These are phyloP conservation scores for Phytophthora fragariaefolia DNA, from an alignment of 352 stramenopile genomes.

Conservation along the genomic window DNA sequence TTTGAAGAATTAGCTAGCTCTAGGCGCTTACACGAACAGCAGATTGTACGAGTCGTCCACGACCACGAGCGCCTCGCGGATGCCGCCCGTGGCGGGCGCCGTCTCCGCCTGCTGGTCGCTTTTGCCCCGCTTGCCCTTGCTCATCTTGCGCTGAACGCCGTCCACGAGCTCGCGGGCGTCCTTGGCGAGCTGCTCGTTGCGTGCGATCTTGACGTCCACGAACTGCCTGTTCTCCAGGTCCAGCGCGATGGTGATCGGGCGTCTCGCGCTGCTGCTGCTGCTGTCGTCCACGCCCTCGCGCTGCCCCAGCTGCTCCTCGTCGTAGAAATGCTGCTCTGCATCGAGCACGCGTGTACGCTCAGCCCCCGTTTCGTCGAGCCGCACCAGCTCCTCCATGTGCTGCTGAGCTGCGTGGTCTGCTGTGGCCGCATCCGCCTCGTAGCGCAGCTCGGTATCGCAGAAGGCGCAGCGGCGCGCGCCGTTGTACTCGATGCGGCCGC, in stretches of 20 bases:
- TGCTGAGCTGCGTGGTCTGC: slow-evolving; percentile 45
- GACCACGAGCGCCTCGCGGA: slow-evolving; percentile 30
- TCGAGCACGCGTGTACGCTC: slow-evolving; percentile 58
- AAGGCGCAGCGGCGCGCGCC: slow-evolving; percentile 57
- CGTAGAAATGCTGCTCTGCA: slow-evolving; percentile 45
- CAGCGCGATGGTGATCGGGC: slow-evolving; percentile 51
- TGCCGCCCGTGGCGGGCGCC: not conserved
- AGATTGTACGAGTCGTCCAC: slow-evolving; percentile 59
- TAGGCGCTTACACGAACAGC: slow-evolving; percentile 48
- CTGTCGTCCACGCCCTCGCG: slow-evolving; percentile 1
- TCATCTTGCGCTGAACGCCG: slow-evolving; percentile 53
- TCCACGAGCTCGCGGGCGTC: slow-evolving; percentile 62
- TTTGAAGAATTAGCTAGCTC: slow-evolving; percentile 14
- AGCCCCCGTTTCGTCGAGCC: slow-evolving; percentile 50
- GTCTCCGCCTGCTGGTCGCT: slow-evolving; percentile 11
- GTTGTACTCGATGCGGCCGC: slow-evolving; percentile 74
- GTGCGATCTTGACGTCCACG: slow-evolving; percentile 41
- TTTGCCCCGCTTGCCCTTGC: slow-evolving; percentile 35
- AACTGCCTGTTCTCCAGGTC: slow-evolving; percentile 59
- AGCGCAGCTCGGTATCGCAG: slow-evolving; percentile 63
- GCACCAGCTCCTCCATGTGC: slow-evolving; percentile 67
- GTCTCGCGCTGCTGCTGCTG: slow-evolving; percentile 12
- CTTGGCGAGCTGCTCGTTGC: slow-evolving; percentile 64
- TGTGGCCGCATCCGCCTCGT: slow-evolving; percentile 45
- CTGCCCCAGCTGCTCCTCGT: slow-evolving; percentile 36